Conservation (phyloP, 176 grass and related monocot species). For the Phyllostachys edulis region DNA sequence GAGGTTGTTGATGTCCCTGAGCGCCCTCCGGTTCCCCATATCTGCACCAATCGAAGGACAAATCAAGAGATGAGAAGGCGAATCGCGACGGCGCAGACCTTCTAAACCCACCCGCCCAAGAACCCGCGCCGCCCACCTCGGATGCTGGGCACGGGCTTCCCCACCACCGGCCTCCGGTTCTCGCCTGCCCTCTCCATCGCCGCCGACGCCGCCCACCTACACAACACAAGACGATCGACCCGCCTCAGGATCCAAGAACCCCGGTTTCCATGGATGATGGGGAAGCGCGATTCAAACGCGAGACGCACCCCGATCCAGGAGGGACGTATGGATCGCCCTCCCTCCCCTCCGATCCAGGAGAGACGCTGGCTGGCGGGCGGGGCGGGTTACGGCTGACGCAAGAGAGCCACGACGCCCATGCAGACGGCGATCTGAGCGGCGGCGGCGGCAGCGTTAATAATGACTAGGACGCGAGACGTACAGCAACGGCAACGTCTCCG, state of each 20-base stretch:
- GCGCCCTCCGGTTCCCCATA: conserved; percentile 61
- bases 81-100: not conserved
- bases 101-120: not conserved
- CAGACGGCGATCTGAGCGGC: not conserved
- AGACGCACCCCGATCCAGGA: conserved; percentile 6
- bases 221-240: not conserved
- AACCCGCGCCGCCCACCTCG: conserved; percentile 31
- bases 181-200: conserved; percentile 56
- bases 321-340: not conserved
- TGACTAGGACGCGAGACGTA: not conserved
- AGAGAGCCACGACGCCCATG: conserved; percentile 15
- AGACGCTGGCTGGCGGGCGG: not conserved
- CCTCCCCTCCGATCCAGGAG: conserved; percentile 8
- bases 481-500: conserved; percentile 32
- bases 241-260: conserved; percentile 37
- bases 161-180: conserved; percentile 42
- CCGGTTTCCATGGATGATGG: not conserved
- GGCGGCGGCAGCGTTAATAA: conserved; percentile 39
- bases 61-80: conserved; percentile 10
- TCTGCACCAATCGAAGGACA: conserved; percentile 32
- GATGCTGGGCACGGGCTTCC: conserved; percentile 16
- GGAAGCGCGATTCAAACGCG: not conserved
- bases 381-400: not conserved
- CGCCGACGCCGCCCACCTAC: conserved; percentile 29
- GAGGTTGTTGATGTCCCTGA: conserved; percentile 74